A percentile compares a stretch with the other conserved stretches of the same genome.
phyloP scores from a whole-genome alignment of 1,284 basidiomycete genomes.

The Paramarasmius palmivorus region DNA sequence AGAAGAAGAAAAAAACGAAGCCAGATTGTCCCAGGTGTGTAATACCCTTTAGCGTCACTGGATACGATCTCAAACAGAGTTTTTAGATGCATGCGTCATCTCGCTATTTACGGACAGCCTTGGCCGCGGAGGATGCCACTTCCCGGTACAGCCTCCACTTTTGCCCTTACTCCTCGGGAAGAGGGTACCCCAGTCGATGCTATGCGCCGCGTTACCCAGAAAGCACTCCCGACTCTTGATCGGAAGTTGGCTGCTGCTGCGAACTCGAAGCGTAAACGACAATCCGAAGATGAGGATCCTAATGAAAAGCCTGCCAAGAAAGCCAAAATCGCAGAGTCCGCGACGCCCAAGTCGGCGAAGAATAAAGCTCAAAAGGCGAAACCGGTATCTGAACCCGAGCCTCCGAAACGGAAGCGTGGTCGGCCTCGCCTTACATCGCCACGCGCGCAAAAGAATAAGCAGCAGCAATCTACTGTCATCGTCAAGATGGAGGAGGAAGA shows the following conservation, averaged over 20 bases:
- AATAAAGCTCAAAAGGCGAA: slow-evolving; percentile 32
- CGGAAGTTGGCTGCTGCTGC: slow-evolving; percentile 51
- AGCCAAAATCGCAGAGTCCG: slow-evolving; percentile 32
- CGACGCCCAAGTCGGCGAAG: slow-evolving; percentile 35
- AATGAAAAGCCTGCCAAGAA: slow-evolving; percentile 46
- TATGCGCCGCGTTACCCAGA: slow-evolving; percentile 46
- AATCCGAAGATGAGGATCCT: slow-evolving; percentile 30
- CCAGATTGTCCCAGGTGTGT: slow-evolving; percentile 74
- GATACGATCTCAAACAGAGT: not conserved
- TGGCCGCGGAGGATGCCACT: slow-evolving; percentile 67
- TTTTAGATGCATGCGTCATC: slow-evolving; percentile 71
- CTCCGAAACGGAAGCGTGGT: slow-evolving; percentile 33
- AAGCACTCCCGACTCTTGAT: slow-evolving; percentile 49
- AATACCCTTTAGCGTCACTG: slow-evolving; percentile 17
- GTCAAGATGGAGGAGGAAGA: slow-evolving; percentile 20
- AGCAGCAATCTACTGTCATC: not conserved
- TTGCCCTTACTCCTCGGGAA: slow-evolving; percentile 52
- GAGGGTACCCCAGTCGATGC: slow-evolving; percentile 48
- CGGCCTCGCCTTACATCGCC: slow-evolving; percentile 30
- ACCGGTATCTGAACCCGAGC: slow-evolving; percentile 11
- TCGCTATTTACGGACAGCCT: slow-evolving; percentile 65
- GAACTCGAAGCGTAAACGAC: slow-evolving; percentile 24
- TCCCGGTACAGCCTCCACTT: slow-evolving; percentile 42
- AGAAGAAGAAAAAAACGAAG: slow-evolving; percentile 58
- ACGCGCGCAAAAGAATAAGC: not conserved